phyloP scores from a whole-genome alignment of 75 land plant species.

The Pinus albicaulis region DNA sequence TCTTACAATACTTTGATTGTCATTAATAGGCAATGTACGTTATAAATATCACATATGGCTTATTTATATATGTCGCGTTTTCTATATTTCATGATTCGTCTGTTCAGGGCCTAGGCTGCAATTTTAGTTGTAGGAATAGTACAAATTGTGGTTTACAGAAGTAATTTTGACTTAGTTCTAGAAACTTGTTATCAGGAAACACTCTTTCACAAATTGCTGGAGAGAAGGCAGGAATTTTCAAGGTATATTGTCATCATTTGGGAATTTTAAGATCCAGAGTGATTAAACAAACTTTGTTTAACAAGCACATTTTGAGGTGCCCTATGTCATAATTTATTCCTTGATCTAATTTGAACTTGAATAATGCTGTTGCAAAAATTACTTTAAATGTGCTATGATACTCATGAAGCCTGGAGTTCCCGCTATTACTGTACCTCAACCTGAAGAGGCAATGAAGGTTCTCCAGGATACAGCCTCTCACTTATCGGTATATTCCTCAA shows the following conservation, averaged over 20 bases:
- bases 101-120: not conserved
- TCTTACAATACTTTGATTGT: not conserved
- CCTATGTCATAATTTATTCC: not conserved
- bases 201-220: constrained; percentile 93
- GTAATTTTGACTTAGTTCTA: constrained; percentile 1
- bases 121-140: not conserved
- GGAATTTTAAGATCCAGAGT: not conserved
- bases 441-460: constrained; percentile 87
- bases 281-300: not conserved
- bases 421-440: constrained; percentile 91
- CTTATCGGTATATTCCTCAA: constrained; percentile 49
- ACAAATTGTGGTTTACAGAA: not conserved
- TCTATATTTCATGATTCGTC: not conserved
- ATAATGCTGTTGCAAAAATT: constrained; percentile 1
- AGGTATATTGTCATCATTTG: constrained; percentile 40
- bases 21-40: not conserved
- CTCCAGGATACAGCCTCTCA: constrained; percentile 61
- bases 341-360: constrained; percentile 1
- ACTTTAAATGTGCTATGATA: not conserved
- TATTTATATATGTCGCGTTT: not conserved
- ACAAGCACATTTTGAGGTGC: not conserved
- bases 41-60: not conserved
- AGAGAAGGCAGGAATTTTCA: constrained; percentile 97
- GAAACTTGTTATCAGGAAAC: constrained; percentile 50
- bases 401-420: constrained; percentile 73